Conservation (phyloP, 257 asterid species). For the Nicotiana tabacum region DNA sequence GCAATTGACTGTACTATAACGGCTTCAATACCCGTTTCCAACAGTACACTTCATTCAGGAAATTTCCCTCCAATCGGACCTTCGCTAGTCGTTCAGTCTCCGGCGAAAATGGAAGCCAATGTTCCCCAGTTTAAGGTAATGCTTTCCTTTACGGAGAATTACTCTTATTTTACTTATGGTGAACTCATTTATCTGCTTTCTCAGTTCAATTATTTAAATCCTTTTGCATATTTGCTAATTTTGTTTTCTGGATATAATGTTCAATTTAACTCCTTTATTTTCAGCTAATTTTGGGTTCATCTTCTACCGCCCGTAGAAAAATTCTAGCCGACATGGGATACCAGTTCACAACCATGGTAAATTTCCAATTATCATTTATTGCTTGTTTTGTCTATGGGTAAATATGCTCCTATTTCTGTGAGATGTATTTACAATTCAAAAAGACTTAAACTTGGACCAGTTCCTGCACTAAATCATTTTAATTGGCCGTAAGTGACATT, state of each 20-base stretch:
- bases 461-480: not conserved
- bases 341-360: slow-evolving; percentile 66
- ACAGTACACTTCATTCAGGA: not conserved
- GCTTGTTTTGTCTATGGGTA: not conserved
- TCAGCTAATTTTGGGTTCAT: slow-evolving; percentile 87
- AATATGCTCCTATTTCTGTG: not conserved
- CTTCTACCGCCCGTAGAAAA: slow-evolving; percentile 69
- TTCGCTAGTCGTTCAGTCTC: not conserved
- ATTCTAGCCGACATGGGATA: slow-evolving; percentile 74
- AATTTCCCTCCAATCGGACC: not conserved
- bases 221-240: not conserved
- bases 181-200: not conserved
- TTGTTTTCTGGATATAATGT: no score
- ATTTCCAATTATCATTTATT: not conserved
- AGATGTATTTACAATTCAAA: not conserved
- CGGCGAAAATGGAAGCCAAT: slow-evolving; percentile 21
- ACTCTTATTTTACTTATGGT: not conserved
- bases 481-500: not conserved
- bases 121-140: slow-evolving; percentile 23
- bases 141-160: not conserved
- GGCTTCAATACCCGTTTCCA: not conserved
- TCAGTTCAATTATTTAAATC: not conserved
- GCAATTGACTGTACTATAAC: not conserved
- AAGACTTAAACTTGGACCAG: not conserved
- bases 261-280: not conserved